Evolutionary conservation across 805 yeast genomes (phyloP), one percentile per base, ranked within the genome.

Genomic region (Tetrapisispora taiwanensis): DNA sequence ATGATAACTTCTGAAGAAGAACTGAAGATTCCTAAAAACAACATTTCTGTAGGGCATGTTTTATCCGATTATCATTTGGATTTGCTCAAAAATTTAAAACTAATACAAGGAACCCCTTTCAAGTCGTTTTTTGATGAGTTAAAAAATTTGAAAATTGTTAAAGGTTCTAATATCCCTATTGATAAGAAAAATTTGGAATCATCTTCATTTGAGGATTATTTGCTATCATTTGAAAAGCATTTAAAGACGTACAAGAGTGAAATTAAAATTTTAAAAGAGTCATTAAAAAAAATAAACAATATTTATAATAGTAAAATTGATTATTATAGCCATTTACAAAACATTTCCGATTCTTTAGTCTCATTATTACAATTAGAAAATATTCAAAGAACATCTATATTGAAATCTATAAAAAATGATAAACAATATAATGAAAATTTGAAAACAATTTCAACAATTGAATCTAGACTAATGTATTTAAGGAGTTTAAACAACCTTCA

Each of bases 261-360:
- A 38, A 51, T 49, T 33, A 62, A 58, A 34, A 36, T 18, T 4
- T 39, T 59, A 7, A 56, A 59, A 39, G 82, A 75, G 47, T 54
- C 74, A 13, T 69, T 75, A 34, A 72, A 74, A 18, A 66, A 68
- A 36, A 66, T 80, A 48, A 78, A 86, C 49, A 73, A 74, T 28
- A 72, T 84, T 0, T 90, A 80, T 65, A 92, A 90, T 62, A 67
- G 79, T n/a, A 77, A 90, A 42, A 74, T 90, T 32, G 83, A 75
- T 36, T 92, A 89, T 60, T 92, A 81, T 66, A 78, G 79, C 53
- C 89, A 86, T 48, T 71, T 92, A 27, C 98, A 92, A 61, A 81
- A 73, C 42, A 73, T 89, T 20, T 87, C 97, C 0, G 97, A 92
- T 62, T 79, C 79, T 35, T 89, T 90, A 30, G 73, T 73, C 7